Percentiles rank a stretch among this genome's conserved stretches.
These are phyloP conservation scores for Immersiella caudata DNA, from an alignment of 495 filamentous ascomycete species.

Conservation along the genomic window DNA sequence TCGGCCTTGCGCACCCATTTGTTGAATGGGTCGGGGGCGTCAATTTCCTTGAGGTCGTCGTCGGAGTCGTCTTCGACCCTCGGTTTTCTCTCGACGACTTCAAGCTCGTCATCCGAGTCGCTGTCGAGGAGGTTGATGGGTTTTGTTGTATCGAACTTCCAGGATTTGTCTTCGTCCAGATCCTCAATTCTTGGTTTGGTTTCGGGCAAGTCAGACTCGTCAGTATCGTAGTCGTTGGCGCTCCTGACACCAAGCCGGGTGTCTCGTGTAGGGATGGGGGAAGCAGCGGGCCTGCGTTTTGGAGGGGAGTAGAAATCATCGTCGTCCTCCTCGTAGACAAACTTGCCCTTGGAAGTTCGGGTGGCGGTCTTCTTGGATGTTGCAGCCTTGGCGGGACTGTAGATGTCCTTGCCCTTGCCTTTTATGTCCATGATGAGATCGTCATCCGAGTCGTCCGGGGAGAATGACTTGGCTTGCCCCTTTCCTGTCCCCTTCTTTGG, in stretches of 20 bases:
- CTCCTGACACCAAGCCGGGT: neutral
- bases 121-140: conserved; percentile 4
- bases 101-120: conserved; percentile 4
- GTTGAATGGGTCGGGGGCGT: conserved; percentile 75
- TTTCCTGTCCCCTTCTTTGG: neutral
- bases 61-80: neutral
- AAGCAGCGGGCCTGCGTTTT: neutral
- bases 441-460: conserved; percentile 21
- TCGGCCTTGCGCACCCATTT: conserved; percentile 29
- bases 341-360: neutral
- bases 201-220: neutral
- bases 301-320: neutral
- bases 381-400: conserved; percentile 9
- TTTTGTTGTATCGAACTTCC: neutral
- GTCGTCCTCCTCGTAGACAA: neutral
- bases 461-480: neutral
- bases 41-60: neutral
- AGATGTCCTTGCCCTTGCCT: conserved; percentile 37
- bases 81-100: neutral
- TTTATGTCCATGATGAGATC: conserved; percentile 36
- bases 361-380: neutral
- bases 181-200: neutral
- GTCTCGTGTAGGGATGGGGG: neutral
- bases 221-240: neutral
- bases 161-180: no score